Conservation (phyloP, 2,329 filamentous ascomycete genomes). For the Tolypocladium nubicola region DNA sequence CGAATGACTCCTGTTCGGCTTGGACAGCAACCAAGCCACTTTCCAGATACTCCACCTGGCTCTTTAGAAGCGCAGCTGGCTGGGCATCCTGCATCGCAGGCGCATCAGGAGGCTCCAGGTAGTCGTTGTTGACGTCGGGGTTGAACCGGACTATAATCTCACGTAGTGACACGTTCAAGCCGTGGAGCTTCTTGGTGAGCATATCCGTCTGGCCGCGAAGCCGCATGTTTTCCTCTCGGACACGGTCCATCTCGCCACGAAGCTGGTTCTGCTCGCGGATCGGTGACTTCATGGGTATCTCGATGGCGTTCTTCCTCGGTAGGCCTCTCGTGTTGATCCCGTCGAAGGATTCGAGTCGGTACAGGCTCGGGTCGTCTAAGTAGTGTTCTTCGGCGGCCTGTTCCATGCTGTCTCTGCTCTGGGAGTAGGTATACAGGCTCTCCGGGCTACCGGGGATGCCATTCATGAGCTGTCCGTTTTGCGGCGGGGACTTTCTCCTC, state of each 20-base stretch:
- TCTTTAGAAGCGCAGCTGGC: constrained; percentile 35
- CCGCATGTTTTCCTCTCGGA: constrained; percentile 34
- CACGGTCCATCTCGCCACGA: constrained; percentile 33
- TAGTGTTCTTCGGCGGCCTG: constrained; percentile 45
- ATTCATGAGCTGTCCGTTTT: constrained; percentile 31
- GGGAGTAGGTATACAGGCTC: constrained; percentile 61
- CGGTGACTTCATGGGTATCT: constrained; percentile 48
- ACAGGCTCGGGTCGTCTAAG: constrained; percentile 71
- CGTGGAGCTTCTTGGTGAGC: constrained; percentile 46
- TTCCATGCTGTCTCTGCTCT: constrained; percentile 48
- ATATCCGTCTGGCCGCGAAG: constrained; percentile 21
- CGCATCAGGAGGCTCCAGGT: constrained; percentile 29
- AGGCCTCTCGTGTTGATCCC: constrained; percentile 19
- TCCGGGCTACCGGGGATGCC: constrained; percentile 66
- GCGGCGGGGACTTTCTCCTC: constrained; percentile 41
- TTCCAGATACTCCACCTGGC: constrained; percentile 62
- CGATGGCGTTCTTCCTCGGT: constrained; percentile 33
- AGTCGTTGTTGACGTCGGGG: constrained; percentile 39
- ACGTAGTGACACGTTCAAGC: constrained; percentile 55
- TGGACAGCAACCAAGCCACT: constrained; percentile 51
- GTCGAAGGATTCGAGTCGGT: constrained; percentile 57
- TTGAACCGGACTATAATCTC: constrained; percentile 56
- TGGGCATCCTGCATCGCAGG: constrained; percentile 18
- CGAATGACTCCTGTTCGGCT: constrained; percentile 39
- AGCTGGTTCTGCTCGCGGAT: constrained; percentile 43